phyloP scores from a whole-genome alignment of 495 filamentous ascomycete species.

The Aspergillus kassunensis region DNA sequence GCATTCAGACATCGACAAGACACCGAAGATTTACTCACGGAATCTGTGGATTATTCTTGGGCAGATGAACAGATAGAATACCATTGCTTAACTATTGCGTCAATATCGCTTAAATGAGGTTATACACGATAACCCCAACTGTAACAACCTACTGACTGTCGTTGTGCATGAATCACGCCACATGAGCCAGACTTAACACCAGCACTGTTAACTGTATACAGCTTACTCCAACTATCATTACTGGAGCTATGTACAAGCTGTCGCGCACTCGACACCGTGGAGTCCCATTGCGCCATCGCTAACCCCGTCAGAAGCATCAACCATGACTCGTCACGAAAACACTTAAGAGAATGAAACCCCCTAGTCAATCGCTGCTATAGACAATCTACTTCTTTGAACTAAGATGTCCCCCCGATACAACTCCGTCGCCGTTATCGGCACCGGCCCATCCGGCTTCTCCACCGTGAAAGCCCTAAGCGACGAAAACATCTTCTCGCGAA shows the following conservation, averaged over 20 bases:
- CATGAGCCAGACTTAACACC: no score
- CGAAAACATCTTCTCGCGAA: constrained; percentile 46
- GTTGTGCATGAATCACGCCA: no score
- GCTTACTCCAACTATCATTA: background rate
- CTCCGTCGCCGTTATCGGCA: constrained; percentile 48
- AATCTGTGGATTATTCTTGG: no score
- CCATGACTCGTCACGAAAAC: background rate
- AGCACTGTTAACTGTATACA: no score
- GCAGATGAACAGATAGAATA: background rate
- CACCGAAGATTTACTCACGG: no score
- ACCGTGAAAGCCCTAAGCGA: constrained; percentile 48
- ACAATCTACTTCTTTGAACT: background rate
- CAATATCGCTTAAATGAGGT: constrained; percentile 2
- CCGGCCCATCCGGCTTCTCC: constrained; percentile 50
- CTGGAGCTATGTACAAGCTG: background rate
- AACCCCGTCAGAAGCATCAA: background rate
- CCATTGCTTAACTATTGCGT: background rate
- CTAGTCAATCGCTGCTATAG: background rate
- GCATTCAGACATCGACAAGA: no score
- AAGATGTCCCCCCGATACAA: constrained; percentile 24
- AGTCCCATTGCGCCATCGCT: constrained; percentile 2
- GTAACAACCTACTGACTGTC: no score
- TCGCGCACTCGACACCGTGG: constrained; percentile 1
- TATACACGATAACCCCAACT: constrained; percentile 3
- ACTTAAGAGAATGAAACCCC: background rate